These are phyloP conservation scores for Penicillium taxi DNA, from an alignment of 495 filamentous ascomycete species.

Conservation along the genomic window DNA sequence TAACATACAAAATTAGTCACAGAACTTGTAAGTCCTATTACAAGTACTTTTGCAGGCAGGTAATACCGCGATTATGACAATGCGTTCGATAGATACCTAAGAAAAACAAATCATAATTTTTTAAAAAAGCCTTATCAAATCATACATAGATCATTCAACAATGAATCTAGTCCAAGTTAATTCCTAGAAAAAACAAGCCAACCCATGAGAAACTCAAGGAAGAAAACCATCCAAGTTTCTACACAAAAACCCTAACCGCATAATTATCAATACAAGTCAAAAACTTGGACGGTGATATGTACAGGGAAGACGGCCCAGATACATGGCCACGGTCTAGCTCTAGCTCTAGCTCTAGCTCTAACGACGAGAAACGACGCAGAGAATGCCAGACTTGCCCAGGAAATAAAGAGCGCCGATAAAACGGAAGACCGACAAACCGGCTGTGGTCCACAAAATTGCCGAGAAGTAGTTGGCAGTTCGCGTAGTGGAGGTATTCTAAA, in stretches of 20 bases:
- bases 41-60: too few relatives aligned
- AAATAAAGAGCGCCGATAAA: slow-evolving; percentile 89
- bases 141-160: too few relatives aligned
- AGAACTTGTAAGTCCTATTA: too few relatives aligned
- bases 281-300: slow-evolving; percentile 12
- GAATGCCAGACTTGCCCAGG: slow-evolving; percentile 77
- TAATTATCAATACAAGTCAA: slow-evolving; percentile 7
- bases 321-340: neutral
- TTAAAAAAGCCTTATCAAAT: too few relatives aligned
- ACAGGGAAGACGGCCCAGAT: slow-evolving; percentile 10
- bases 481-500: slow-evolving; percentile 45
- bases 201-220: slow-evolving; percentile 2
- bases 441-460: slow-evolving; percentile 81
- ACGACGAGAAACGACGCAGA: slow-evolving; percentile 81
- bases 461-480: slow-evolving; percentile 86
- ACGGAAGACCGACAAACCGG: slow-evolving; percentile 69
- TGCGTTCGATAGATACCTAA: too few relatives aligned
- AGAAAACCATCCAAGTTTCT: slow-evolving; percentile 11
- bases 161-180: too few relatives aligned
- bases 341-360: slow-evolving; percentile 4
- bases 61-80: too few relatives aligned
- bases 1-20: too few relatives aligned
- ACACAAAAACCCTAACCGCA: slow-evolving; percentile 5
- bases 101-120: too few relatives aligned
- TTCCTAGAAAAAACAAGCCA: too few relatives aligned